phyloP scores from a whole-genome alignment of 2,329 filamentous ascomycete species.

The Monilinia aucupariae region DNA sequence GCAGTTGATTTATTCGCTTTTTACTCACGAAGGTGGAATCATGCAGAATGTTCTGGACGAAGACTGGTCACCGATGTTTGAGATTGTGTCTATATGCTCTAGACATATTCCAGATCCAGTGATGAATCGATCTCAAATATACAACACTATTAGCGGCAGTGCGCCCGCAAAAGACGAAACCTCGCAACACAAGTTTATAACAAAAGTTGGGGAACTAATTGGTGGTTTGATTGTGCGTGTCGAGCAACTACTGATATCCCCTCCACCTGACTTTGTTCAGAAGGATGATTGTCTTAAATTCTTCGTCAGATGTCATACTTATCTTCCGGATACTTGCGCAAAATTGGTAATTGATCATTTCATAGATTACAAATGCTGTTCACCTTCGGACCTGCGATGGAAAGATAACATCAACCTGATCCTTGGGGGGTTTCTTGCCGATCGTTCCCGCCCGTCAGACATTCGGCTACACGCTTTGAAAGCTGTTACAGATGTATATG shows the following conservation, averaged over 20 bases:
- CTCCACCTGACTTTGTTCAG: conserved; percentile 52
- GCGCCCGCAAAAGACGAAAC: conserved; percentile 23
- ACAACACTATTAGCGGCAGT: conserved; percentile 19
- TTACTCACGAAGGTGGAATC: conserved; percentile 48
- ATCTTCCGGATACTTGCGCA: conserved; percentile 60
- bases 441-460: conserved; percentile 53
- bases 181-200: conserved; percentile 23
- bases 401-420: conserved; percentile 57
- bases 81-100: conserved; percentile 53
- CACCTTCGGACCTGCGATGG: conserved; percentile 66
- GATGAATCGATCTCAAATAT: conserved; percentile 22
- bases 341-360: conserved; percentile 62
- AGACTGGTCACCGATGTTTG: conserved; percentile 58
- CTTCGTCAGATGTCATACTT: conserved; percentile 55
- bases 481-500: conserved; percentile 48
- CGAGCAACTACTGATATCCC: conserved; percentile 36
- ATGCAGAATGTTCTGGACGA: conserved; percentile 56
- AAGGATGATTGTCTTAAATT: conserved; percentile 62
- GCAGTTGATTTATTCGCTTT: conserved; percentile 47
- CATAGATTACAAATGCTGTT: conserved; percentile 63
- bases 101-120: conserved; percentile 28
- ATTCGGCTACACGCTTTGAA: conserved; percentile 59
- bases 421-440: conserved; percentile 57
- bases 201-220: conserved; percentile 30
- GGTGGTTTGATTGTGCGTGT: conserved; percentile 32